Base-by-base conservation (phyloP, 148 eudicot species). In the Rhododendron ferrugineum region DNA sequence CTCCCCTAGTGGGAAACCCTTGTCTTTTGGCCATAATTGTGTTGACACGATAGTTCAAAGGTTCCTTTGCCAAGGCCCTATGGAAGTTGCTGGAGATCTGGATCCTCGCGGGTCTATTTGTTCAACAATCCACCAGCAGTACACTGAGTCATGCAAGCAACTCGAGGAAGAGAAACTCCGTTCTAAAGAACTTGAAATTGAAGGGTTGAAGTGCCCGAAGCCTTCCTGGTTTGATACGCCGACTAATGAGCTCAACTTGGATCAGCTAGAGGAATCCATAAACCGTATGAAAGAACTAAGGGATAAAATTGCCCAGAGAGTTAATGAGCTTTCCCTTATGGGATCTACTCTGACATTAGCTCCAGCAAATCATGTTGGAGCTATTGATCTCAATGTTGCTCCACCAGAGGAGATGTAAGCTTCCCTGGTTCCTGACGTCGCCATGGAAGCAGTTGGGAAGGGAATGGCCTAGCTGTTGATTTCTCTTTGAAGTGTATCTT, bases 1-100 rank as follows among this genome's bases (percentile, higher is more conserved):
- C 15, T 80, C 84, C 3, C 84, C 84, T 18, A 75, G 80, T 32
- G 87, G 84, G 18, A 80, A 82, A n/a, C 26, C 79, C 44, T 81
- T 23, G 18, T 32, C 87, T 1, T 85, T 80, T 50, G 84, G 84
- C 15, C 68, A 85, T 56, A 84, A 40, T 26, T 13, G 22, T 36
- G 73, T 80, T 3, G 80, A 81, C 50, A 54, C 47, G 20, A 26
- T 81, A 16, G 28, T 70, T 2, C 49, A 81, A 28, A 81, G 80
- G 50, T 85, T 34, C 76, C 80, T 80, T 68, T 3, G 23, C 62
- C 28, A 28, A 68, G 47, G 46, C 44, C 77, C 84, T 52, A 26
- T 70, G 78, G 62, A n/a, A 15, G 28, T 22, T 11, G 60, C 44
- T 70, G 42, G 13, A 26, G 16, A 70, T 20, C 44, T 1, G 30